A percentile compares a stretch with the other conserved stretches of the same genome.
Evolutionary conservation across 164 flowering plant species (phyloP).

Genomic region (Santalum album): DNA sequence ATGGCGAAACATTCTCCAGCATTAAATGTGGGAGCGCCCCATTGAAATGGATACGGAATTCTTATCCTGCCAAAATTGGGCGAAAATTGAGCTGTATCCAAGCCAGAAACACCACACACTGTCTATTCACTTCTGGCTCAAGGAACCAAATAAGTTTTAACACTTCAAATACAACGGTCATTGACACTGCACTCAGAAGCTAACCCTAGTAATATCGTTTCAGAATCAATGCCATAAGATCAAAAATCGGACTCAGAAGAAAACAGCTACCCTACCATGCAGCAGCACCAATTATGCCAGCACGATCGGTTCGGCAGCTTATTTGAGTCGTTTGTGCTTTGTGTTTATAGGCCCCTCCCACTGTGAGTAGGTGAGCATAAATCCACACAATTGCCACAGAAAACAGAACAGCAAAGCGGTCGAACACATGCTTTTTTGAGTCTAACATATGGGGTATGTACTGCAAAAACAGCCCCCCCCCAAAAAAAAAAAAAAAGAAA

Average conservation of each 20-base stretch:
- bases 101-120: neutral
- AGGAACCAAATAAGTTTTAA: too few species aligned
- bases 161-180: too few species aligned
- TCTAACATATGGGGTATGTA: conserved; percentile 59
- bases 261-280: conserved; percentile 54
- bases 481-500: neutral
- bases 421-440: conserved; percentile 45
- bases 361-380: conserved; percentile 92
- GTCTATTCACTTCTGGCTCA: neutral
- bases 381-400: conserved; percentile 78
- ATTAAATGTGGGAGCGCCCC: conserved; percentile 89
- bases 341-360: conserved; percentile 80
- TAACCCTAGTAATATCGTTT: too few species aligned
- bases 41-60: conserved; percentile 86
- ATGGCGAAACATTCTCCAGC: conserved; percentile 93
- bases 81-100: neutral
- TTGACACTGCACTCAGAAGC: too few species aligned
- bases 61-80: conserved; percentile 50
- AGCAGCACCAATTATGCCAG: conserved; percentile 77
- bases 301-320: conserved; percentile 81
- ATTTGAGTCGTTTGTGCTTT: conserved; percentile 46
- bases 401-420: conserved; percentile 86
- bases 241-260: neutral
- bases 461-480: conserved; percentile 49
- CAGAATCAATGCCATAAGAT: neutral